phyloP scores from a whole-genome alignment of 2,329 filamentous ascomycete genomes.

The Metarhizium album region DNA sequence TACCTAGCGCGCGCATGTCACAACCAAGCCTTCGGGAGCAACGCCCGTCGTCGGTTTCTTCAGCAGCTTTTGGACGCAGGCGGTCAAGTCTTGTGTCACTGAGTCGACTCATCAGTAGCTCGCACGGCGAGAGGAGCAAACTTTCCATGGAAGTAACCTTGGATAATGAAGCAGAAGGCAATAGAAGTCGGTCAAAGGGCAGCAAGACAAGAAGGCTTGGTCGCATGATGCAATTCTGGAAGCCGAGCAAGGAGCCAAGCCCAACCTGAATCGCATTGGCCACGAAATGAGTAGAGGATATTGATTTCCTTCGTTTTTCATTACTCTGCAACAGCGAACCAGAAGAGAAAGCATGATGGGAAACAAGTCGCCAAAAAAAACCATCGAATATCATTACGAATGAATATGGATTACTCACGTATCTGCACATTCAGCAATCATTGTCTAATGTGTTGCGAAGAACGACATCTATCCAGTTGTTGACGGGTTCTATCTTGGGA shows the following conservation, averaged over 20 bases:
- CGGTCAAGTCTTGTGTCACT: constrained; percentile 68
- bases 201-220: constrained; percentile 62
- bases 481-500: constrained; percentile 1
- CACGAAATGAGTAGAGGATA: neutral
- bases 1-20: constrained; percentile 34
- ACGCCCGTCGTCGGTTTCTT: constrained; percentile 51
- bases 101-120: constrained; percentile 64
- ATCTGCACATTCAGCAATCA: constrained; percentile 18
- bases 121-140: constrained; percentile 65
- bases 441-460: neutral
- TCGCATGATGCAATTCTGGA: constrained; percentile 73
- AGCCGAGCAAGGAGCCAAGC: constrained; percentile 38
- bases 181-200: constrained; percentile 41
- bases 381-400: constrained; percentile 17
- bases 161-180: constrained; percentile 42
- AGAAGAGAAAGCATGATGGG: neutral
- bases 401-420: constrained; percentile 28
- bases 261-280: constrained; percentile 13
- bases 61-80: constrained; percentile 54
- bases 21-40: constrained; percentile 40
- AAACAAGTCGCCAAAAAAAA: neutral
- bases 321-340: neutral
- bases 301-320: neutral
- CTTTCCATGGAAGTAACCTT: constrained; percentile 55
- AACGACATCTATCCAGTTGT: constrained; percentile 6